These are phyloP conservation scores for Fusarium incarnatum DNA, from an alignment of 2,329 filamentous ascomycete genomes.

Conservation along the genomic window DNA sequence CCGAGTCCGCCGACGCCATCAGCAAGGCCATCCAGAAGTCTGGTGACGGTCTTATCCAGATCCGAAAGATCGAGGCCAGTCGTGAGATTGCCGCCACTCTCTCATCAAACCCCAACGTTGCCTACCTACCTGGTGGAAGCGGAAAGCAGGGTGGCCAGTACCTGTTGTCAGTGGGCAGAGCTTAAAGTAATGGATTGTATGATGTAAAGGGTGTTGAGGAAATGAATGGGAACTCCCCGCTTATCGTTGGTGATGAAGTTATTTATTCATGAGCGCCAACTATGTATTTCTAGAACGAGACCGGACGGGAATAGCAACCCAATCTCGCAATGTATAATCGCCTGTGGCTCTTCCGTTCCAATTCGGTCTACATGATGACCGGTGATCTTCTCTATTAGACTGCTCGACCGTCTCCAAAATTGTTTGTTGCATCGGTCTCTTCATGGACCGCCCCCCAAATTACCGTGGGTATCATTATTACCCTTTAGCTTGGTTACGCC, in stretches of 20 bases:
- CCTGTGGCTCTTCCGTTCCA: slow-evolving; percentile 9
- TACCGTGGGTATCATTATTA: neutral
- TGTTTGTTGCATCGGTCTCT: neutral
- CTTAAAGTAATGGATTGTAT: slow-evolving; percentile 42
- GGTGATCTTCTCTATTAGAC: neutral
- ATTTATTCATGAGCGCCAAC: slow-evolving; percentile 45
- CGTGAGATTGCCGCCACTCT: slow-evolving; percentile 94
- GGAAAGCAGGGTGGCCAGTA: slow-evolving; percentile 71
- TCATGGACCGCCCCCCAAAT: neutral
- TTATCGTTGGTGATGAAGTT: slow-evolving; percentile 48
- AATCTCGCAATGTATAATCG: slow-evolving; percentile 42
- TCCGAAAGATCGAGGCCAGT: slow-evolving; percentile 96
- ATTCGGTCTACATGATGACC: neutral
- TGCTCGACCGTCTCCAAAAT: neutral
- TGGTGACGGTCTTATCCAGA: slow-evolving; percentile 93
- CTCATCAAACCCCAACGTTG: slow-evolving; percentile 91
- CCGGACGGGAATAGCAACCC: slow-evolving; percentile 40
- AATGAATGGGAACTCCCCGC: slow-evolving; percentile 51
- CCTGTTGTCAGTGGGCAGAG: slow-evolving; percentile 64
- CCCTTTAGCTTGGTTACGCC: slow-evolving; percentile 9
- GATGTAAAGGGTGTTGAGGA: slow-evolving; percentile 35
- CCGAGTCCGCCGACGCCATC: slow-evolving; percentile 95
- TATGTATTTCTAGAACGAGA: slow-evolving; percentile 53
- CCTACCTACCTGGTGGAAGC: slow-evolving; percentile 86
- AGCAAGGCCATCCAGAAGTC: slow-evolving; percentile 92